Base-by-base conservation (phyloP, 306 rosid species). In the Rosa lucieae region DNA sequence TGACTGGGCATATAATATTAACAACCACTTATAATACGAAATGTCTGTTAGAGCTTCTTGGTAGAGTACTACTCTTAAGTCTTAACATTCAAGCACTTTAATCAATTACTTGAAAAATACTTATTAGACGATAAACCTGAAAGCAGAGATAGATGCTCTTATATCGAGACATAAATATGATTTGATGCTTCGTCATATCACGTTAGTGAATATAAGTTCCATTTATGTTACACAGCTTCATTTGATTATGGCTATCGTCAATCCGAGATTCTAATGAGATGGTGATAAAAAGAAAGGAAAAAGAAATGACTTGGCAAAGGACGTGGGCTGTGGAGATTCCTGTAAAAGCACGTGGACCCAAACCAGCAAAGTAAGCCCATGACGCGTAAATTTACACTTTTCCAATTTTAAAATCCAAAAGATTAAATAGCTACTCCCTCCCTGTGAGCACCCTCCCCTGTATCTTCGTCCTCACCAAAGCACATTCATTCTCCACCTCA, bases 271-370 rank as follows among this genome's bases (percentile, higher is more conserved):
- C 37, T 32, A 32, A 32, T 32, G 3, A 2, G 37, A 32, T 2
- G 37, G 37, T 32, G 37, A 32, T 2, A 32, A 32, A 32, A 32
- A 32, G 48, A 8, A 44, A 44, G 10, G 1, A 8, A 9, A 32
- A 32, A 32, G 37, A 32, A 26, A 29, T 29, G 71, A 75, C 59
- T 62, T 62, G 71, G 71, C 78, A 26, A 15, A n/a, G n/a, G 48
- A 3, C 66, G 32, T 62, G 48, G 47, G 39, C 61, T 5, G 5
- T 58, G 55, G 70, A 42, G 78, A 75, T 75, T 55, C 40, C 67
- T 32, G 29, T 9, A 12, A 29, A 26, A 26, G 32, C 68, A 74
- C 68, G 78, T 40, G 68, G 78, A 56, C 68, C 68, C 20, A 14
- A 74, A 12, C 42, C 15, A 56, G 10, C 53, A 76, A 62, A 62